phyloP scores from a whole-genome alignment of 805 yeast genomes.

The Yarrowia sp. region DNA sequence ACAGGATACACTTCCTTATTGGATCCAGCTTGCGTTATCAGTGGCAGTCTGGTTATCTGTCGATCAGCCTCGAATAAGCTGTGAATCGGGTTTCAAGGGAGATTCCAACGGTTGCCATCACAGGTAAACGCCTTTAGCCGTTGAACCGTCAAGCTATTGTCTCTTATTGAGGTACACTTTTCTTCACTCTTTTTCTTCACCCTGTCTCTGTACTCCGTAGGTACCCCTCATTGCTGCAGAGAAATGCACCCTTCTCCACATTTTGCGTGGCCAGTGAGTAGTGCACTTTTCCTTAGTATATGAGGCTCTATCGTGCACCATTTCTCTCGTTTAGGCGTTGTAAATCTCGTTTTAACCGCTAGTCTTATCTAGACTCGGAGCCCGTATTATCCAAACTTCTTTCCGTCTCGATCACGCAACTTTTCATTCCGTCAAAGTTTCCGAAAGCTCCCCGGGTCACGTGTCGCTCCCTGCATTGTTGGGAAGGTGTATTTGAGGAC shows the following conservation, averaged over 20 bases:
- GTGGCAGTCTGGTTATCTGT: background rate
- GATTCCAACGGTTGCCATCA: too few relatives aligned
- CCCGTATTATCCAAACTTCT: too few relatives aligned
- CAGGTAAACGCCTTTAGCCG: too few relatives aligned
- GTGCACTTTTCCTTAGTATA: too few relatives aligned
- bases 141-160: too few relatives aligned
- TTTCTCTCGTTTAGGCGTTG: background rate
- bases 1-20: constrained; percentile 30
- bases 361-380: too few relatives aligned
- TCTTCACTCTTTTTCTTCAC: background rate
- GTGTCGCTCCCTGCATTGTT: constrained; percentile 13
- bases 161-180: too few relatives aligned
- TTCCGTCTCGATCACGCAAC: too few relatives aligned
- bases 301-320: too few relatives aligned
- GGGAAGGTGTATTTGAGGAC: background rate
- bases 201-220: background rate
- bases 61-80: background rate
- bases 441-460: constrained; percentile 19
- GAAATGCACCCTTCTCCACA: constrained; percentile 22
- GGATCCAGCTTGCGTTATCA: constrained; percentile 23
- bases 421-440: background rate
- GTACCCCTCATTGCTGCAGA: constrained; percentile 21
- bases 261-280: too few relatives aligned
- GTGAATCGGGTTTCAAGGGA: too few relatives aligned
- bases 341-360: too few relatives aligned